Base-by-base conservation (phyloP, 768 basidiomycete species). In the Glaciozyma martinii region DNA sequence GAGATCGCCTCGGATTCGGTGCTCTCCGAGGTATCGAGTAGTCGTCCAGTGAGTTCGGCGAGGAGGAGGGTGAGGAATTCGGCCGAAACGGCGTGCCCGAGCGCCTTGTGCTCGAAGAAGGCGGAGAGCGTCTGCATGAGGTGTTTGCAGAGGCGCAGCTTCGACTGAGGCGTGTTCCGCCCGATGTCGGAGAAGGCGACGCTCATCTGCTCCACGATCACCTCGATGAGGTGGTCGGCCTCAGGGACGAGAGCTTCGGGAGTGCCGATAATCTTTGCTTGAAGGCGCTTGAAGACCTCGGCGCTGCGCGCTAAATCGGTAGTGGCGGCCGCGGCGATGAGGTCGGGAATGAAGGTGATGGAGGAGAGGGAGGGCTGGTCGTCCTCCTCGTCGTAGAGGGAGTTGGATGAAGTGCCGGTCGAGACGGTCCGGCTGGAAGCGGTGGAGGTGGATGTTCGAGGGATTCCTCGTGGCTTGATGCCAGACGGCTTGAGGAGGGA, bases 101-200 rank as follows among this genome's bases (percentile, higher is more conserved):
- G 81, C 67, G 89, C 82, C 9, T 85, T 77, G 75, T 93, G 90
- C 73, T 97, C 92, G 72, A 92, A 94, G 75, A 97, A 91, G 30
- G 88, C 88, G 72, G 93, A 92, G 33, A 97, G 82, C 0, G 93
- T 93, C 76, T 97, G 93, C 67, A 98, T 94, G 60, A 98, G 83
- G 76, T 98, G 95, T 77, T 99, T 99, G 55, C 93, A 90, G 13
- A 99, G 80, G 47, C 95, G 84, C 78, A 95, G 67, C 85, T 19
- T 83, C 78, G 29, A 84, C 76, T 46, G 68, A 5, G 66, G n/a
- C 3, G 68, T 68, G 18, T 53, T 43, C 7, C 55, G 61, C 12
- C 40, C 53, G 44, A 73, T 63, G 30, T 57, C 60, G 59, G 91
- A 89, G 74, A 97, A 98, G 25, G 91, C 85, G 75, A 90, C 88